Percentiles rank a stretch among this genome's conserved stretches.
Conservation (phyloP, 2,329 filamentous ascomycete genomes). For the Ilyonectria mors-panacis region DNA sequence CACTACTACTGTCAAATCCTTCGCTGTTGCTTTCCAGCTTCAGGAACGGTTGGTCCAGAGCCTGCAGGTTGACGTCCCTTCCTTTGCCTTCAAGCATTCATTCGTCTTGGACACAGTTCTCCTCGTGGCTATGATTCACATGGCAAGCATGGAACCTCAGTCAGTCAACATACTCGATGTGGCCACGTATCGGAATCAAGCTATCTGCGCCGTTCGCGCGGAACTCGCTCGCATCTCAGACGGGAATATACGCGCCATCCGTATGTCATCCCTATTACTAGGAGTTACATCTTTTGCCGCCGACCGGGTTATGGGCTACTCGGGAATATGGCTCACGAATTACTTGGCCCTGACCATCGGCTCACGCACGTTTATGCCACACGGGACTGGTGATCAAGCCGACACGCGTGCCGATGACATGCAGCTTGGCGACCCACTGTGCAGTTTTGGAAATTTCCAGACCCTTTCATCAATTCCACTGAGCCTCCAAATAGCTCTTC, state of each 20-base stretch:
- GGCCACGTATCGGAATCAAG: constrained; percentile 7
- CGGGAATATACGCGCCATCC: constrained; percentile 2
- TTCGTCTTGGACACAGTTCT: constrained; percentile 9
- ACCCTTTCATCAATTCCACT: background rate
- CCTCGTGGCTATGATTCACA: constrained; percentile 16
- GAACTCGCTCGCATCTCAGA: constrained; percentile 7
- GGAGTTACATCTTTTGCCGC: constrained; percentile 7
- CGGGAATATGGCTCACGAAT: constrained; percentile 15
- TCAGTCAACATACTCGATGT: constrained; percentile 1
- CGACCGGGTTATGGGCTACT: background rate
- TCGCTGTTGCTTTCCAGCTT: constrained; percentile 4
- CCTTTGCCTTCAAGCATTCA: constrained; percentile 9
- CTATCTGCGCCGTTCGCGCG: constrained; percentile 5
- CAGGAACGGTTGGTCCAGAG: background rate
- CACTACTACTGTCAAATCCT: background rate
- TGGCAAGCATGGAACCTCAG: background rate
- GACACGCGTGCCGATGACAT: background rate
- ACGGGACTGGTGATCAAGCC: background rate
- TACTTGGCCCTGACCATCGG: constrained; percentile 10
- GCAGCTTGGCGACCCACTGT: background rate
- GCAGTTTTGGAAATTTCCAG: background rate
- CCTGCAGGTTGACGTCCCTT: constrained; percentile 10
- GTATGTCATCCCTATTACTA: constrained; percentile 5
- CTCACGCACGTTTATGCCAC: background rate
- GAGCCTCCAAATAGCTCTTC: background rate